Base-by-base conservation (phyloP, 2,329 filamentous ascomycete species). In the Sporothrix mexicana region DNA sequence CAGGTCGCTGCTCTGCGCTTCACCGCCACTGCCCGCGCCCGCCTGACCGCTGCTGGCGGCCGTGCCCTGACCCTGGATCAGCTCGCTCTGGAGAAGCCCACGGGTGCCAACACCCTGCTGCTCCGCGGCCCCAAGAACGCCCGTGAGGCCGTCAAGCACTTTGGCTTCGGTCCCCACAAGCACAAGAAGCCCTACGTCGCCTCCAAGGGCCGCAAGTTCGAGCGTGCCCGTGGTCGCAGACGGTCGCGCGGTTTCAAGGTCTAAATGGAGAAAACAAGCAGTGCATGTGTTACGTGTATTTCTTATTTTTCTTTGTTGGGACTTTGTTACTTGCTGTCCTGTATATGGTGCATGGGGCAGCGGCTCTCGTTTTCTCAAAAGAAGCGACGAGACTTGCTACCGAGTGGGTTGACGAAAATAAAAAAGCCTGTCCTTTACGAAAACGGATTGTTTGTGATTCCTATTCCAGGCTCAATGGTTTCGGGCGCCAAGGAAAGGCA, bases 191-290 rank as follows among this genome's bases (percentile, higher is more conserved):
- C 95, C 79, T 93, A 97, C 80, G 90, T 99, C 82, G 90, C 94
- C 86, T 97, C 94, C 89, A 99, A 99, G 93, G 97, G 97, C 83
- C 93, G 96, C 87, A 99, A 99, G 90, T 99, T 99, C 89, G 97
- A 99, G 92, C 90, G 91, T 82, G 96, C 95, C 82, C 95, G 96
- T 96, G 97, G 96, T 86, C 95, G 96, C 87, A 97, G 96, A 92
- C 90, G 94, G 85, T 98, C 95, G 81, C 91, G 93, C 83, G 96
- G 97, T 90, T 99, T 99, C 95, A 99, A 99, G 94, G 96, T 99
- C 84, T 99, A 97, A 93, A 84, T 84, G 78, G 51, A 51, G 20
- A 49, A 45, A 41, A 25, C 12, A 49, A 43, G 4, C 6, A 55
- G 10, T 45, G 59, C 15, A 36, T 41, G 30, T 41, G 20, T 62